A percentile compares a stretch with the other conserved stretches of the same genome.
Conservation (phyloP, 805 yeast genomes). For the Cyberlindnera maclurae region DNA sequence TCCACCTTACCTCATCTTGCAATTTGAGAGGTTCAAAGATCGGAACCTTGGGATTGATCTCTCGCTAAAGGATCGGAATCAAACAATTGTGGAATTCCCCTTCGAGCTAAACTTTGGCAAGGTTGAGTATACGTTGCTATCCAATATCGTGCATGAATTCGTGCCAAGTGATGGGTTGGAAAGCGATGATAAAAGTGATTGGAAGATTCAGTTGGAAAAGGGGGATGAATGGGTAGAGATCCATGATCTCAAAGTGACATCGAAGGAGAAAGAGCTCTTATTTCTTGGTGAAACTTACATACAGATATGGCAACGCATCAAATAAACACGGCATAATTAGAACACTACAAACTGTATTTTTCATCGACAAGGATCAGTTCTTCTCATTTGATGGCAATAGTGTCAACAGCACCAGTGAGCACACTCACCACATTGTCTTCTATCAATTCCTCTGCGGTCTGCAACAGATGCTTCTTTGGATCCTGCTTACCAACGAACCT, state of each 20-base stretch:
- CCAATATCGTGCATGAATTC: slow-evolving; percentile 38
- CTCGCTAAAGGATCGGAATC: slow-evolving; percentile 39
- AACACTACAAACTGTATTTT: too few species aligned
- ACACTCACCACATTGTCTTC: slow-evolving; percentile 88
- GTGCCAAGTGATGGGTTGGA: slow-evolving; percentile 13
- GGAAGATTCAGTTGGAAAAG: slow-evolving; percentile 42
- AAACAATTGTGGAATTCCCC: slow-evolving; percentile 59
- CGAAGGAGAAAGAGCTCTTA: slow-evolving; percentile 48
- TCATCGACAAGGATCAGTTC: not conserved
- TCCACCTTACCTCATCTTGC: slow-evolving; percentile 51
- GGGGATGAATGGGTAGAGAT: slow-evolving; percentile 51
- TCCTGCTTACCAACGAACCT: slow-evolving; percentile 98
- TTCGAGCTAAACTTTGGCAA: slow-evolving; percentile 26
- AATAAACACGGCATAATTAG: too few species aligned
- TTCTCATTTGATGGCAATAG: slow-evolving; percentile 71
- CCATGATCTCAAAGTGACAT: slow-evolving; percentile 40
- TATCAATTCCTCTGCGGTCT: slow-evolving; percentile 75
- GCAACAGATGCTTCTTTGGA: slow-evolving; percentile 94
- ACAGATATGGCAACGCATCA: slow-evolving; percentile 54
- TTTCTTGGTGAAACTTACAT: slow-evolving; percentile 56
- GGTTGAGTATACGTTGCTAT: slow-evolving; percentile 35
- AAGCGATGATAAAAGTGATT: slow-evolving; percentile 29
- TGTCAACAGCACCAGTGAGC: slow-evolving; percentile 82
- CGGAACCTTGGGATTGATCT: slow-evolving; percentile 26
- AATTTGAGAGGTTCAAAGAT: slow-evolving; percentile 46